Evolutionary conservation across 176 grass and related monocot species (phyloP), one percentile per base, ranked within the genome.

Genomic region (Otatea glauca): DNA sequence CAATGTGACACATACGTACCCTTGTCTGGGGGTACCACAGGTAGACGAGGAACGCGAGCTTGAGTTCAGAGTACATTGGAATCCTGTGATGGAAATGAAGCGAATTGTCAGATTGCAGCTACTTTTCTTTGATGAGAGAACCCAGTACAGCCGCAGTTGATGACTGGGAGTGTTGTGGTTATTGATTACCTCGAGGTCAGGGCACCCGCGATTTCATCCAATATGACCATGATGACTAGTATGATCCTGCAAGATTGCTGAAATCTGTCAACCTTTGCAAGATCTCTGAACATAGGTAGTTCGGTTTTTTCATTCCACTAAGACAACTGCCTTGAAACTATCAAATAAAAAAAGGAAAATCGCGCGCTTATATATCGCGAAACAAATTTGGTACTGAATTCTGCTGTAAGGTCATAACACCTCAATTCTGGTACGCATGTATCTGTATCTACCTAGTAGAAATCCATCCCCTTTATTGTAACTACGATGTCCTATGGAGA

Each of bases 21-120:
- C 70, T 92, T 53, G 89, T 99, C 86, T 96, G 86, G n/a, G 97
- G 97, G 49, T 99, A 99, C 97, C 97, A 96, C 34, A 99, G 68
- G 88, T 96, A 96, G 70, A 99, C 88, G 67, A 99, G 91, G 56
- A 99, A 96, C 41, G 92, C 93, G 6, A 99, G 81, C 86, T 91
- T 99, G 24, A 90, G 14, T 71, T 99, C 93, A 17, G 89, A 92
- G 60, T 94, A 99, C 88, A 93, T 81, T 47, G 97, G 97, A 42
- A 99, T 86, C 84, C 97, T 99, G 83, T 32, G 21, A 81, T 20
- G 0, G 16, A 43, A 53, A 81, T 75, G 34, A 35, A 86, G 32
- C n/a, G 38, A 44, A 78, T 16, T 68, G 64, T 70, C 53, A 91
- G 69, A 54, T 3, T 8, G 24, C 15, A 42, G 7, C 2, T 35